Evolutionary conservation across 2,329 filamentous ascomycete species (phyloP).

Genomic region (Phaeosphaeria sp.): DNA sequence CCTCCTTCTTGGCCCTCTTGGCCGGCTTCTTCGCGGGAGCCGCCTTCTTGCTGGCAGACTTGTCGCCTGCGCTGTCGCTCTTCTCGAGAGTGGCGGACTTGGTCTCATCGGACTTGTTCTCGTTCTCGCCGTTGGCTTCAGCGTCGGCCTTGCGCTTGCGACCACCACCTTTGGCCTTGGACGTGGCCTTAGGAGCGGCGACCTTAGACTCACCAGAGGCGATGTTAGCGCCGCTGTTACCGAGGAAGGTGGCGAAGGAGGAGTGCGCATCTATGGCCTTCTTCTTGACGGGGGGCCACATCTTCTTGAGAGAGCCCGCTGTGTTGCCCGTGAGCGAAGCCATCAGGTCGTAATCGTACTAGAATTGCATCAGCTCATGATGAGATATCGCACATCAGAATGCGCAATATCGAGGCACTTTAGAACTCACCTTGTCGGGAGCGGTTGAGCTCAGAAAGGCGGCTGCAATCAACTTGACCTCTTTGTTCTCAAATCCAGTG

Average conservation of each 20-base stretch:
- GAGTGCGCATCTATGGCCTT: constrained; percentile 33
- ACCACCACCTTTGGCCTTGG: constrained; percentile 7
- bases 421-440: constrained; percentile 34
- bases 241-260: constrained; percentile 33
- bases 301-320: constrained; percentile 40
- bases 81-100: constrained; percentile 15
- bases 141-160: constrained; percentile 36
- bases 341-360: constrained; percentile 43
- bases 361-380: background rate
- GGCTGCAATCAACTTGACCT: constrained; percentile 40
- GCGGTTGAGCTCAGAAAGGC: constrained; percentile 36
- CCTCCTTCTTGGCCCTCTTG: constrained; percentile 25
- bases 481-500: constrained; percentile 26
- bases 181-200: background rate
- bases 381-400: background rate
- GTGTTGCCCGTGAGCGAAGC: constrained; percentile 38
- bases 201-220: constrained; percentile 10
- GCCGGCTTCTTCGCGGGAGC: constrained; percentile 17
- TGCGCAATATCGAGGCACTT: background rate
- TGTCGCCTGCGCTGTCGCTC: constrained; percentile 2
- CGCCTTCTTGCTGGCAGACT: constrained; percentile 15
- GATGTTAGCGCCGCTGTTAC: constrained; percentile 5
- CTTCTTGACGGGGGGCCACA: constrained; percentile 41
- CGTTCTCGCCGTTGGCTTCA: constrained; percentile 12
- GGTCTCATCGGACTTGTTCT: constrained; percentile 16